Evolutionary conservation across 768 basidiomycete genomes (phyloP), one percentile per base, ranked within the genome.

Genomic region (Porpolomopsis calyptriformis): DNA sequence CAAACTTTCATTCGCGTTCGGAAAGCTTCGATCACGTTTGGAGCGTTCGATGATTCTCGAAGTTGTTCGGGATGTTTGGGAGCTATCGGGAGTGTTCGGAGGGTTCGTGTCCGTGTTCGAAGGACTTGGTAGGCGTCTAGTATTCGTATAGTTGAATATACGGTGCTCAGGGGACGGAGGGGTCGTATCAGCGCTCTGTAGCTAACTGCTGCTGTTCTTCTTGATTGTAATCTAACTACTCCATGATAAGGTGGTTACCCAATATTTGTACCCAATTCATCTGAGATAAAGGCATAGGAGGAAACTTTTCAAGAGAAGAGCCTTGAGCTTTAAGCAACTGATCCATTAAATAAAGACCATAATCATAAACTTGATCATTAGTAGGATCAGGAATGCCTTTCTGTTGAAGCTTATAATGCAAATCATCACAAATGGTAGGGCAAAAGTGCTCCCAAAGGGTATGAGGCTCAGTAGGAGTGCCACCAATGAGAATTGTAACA

Each of bases 381-480:
- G 43, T 6, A 10, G 27, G 29, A 31, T 44, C 11, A 29, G 43
- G 29, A 44, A 44, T 33, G 22, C 6, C 5, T n/a, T 44, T 31
- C 26, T 7, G 25, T 7, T 36, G 43, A 9, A 44, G 25, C 1
- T 38, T 34, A 14, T 46, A 38, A 5, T 18, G 10, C 0, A 73
- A 58, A 52, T 74, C 69, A 62, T 73, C 63, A 60, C 68, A 69
- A 6, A 75, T 63, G n/a, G 57, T 20, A 0, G 48, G 7, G 11
- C 53, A 50, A 47, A 65, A 71, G 5, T 54, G 43, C 2, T 46
- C 22, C 73, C 71, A 74, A 0, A 73, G 56, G 4, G 4, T 31
- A 4, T 42, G 44, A 18, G 76, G 69, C 18, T 57, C 26, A 5
- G 61, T 18, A 9, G 65, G 68, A 33, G 39, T 10, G 37, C 68